Evolutionary conservation across 805 yeast genomes (phyloP), one percentile per base, ranked within the genome.

Genomic region (Kazachstania viticola): DNA sequence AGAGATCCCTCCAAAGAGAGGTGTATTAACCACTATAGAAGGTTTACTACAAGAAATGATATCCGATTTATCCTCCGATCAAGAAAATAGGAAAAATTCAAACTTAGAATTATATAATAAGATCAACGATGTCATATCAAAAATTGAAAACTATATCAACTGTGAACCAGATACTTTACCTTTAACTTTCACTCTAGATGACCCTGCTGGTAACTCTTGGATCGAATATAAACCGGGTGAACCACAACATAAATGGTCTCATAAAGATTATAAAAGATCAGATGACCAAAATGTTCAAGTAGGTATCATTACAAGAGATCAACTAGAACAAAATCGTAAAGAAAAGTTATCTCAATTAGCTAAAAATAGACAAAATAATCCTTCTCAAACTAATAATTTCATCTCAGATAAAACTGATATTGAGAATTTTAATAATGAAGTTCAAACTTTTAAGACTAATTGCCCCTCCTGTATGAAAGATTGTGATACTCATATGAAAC

Each of bases 191-290:
- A 65, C 69, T 16, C 61, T 84, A 9, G 95, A 87, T 56, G 98
- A 91, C 57, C 96, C 98, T 18, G 72, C 95, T 1, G 98, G 98
- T 12, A 91, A 91, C 62, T 88, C 97, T 4, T 91, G 96, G 94
- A 75, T 91, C 33, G 95, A 83, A 51, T 83, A 69, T 54, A 58
- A 71, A 37, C 95, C 95, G 14, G 87, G 82, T 37, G 95, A 84
- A 54, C 69, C 94, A 4, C 65, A 79, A 23, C 93, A 83, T 58
- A 84, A 87, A 57, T 88, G 95, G 95, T 69, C 91, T 17, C 79
- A 75, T 56, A 64, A 69, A 21, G 87, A 83, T 48, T 91, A 87
- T 54, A 60, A 68, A 44, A 73, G 98, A 58, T 72, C 91, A 2
- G 84, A 83, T 27, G 93, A 83, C 42, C 97, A 91, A 59, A 81